These are phyloP conservation scores for Magnolia changhungtana DNA, from an alignment of 164 flowering plant species.

Conservation along the genomic window DNA sequence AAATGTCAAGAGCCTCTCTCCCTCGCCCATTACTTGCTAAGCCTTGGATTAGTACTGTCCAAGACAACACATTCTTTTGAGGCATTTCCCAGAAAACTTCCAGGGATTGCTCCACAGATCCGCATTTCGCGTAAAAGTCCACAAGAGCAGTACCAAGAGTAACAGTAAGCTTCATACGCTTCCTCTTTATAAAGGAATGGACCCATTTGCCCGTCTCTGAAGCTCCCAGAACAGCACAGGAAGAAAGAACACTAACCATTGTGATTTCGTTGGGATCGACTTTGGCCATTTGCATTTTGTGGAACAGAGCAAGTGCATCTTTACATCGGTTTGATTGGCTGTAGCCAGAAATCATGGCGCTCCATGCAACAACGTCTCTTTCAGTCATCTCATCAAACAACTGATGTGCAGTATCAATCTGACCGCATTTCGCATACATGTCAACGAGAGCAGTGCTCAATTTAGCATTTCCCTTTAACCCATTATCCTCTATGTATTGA, in stretches of 20 bases:
- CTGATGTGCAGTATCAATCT: constrained; percentile 30
- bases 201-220: constrained; percentile 43
- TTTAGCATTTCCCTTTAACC: constrained; percentile 21
- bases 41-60: constrained; percentile 45
- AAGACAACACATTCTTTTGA: constrained; percentile 33
- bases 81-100: constrained; percentile 40
- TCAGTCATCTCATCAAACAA: constrained; percentile 38
- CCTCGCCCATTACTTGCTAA: constrained; percentile 40
- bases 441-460: constrained; percentile 47
- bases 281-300: constrained; percentile 35
- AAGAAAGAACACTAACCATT: constrained; percentile 48
- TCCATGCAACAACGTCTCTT: constrained; percentile 51
- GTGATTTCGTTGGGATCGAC: constrained; percentile 46
- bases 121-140: constrained; percentile 50
- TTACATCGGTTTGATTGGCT: constrained; percentile 31
- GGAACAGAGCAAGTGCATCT: constrained; percentile 40
- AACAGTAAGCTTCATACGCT: constrained; percentile 34
- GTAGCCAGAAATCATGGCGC: constrained; percentile 54
- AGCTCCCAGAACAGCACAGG: constrained; percentile 54
- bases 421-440: constrained; percentile 56
- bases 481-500: constrained; percentile 31
- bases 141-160: constrained; percentile 43
- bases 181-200: constrained; percentile 35
- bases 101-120: constrained; percentile 30
- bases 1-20: constrained; percentile 32